Conservation (phyloP, 2,329 filamentous ascomycete species). For the Blumeria graminis region DNA sequence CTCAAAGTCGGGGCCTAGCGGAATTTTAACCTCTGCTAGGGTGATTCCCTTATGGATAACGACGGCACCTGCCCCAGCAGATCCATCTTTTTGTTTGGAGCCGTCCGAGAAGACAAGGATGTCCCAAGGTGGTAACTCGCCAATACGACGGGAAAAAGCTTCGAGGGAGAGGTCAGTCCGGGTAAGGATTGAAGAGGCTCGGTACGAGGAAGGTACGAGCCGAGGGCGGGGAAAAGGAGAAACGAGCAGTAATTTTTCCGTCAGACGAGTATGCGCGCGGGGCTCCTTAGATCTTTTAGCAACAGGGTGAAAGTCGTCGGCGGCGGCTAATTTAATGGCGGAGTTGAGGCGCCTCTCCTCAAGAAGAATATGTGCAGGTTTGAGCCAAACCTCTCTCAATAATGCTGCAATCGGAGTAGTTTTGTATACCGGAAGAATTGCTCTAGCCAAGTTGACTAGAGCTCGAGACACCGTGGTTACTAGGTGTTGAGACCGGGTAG, state of each 20-base stretch:
- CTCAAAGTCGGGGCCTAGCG: not conserved
- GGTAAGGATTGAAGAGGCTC: too few relatives aligned
- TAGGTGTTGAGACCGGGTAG: too few relatives aligned
- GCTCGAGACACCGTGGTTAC: too few relatives aligned
- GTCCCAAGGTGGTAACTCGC: not conserved
- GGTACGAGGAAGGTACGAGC: not conserved
- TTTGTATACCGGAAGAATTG: not conserved
- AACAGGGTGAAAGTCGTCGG: not conserved
- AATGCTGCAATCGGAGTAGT: not conserved
- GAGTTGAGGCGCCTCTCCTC: not conserved
- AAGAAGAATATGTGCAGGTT: not conserved
- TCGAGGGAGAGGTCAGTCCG: not conserved
- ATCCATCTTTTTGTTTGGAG: not conserved
- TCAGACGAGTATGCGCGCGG: not conserved
- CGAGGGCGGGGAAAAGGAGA: not conserved
- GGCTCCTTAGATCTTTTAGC: not conserved
- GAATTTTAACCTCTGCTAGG: not conserved
- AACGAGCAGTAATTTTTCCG: not conserved
- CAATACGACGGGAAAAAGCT: not conserved
- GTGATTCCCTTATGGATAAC: not conserved
- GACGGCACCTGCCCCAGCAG: not conserved
- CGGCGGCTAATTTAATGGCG: not conserved
- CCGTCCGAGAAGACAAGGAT: not conserved
- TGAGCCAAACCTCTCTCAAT: not conserved
- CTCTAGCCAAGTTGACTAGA: not conserved